A percentile compares a stretch with the other conserved stretches of the same genome.
Conservation (phyloP, 177 flowering plant genomes). For the Tripterygium wilfordii region DNA sequence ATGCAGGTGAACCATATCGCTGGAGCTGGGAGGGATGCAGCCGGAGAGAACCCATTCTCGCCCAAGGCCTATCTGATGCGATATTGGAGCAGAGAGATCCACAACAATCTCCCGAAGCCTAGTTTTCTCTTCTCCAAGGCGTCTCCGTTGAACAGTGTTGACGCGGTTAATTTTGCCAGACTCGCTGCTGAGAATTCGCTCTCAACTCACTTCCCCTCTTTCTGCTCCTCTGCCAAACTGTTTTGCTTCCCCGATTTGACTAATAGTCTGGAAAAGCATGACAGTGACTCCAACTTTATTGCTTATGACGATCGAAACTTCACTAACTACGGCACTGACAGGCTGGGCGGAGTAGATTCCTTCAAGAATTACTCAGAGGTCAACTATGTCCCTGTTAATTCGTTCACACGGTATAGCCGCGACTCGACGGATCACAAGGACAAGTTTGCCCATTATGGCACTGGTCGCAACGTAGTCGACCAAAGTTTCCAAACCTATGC, state of each 20-base stretch:
- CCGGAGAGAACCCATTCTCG: constrained; percentile 44
- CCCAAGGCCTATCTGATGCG: constrained; percentile 38
- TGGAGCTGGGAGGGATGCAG: too few species aligned
- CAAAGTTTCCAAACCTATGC: constrained; percentile 39
- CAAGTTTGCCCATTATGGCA: constrained; percentile 28
- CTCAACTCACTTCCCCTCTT: constrained; percentile 26
- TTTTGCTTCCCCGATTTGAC: constrained; percentile 50
- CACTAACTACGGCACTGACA: constrained; percentile 41
- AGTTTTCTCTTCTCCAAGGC: constrained; percentile 41
- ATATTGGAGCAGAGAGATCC: constrained; percentile 51
- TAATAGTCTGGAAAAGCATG: constrained; percentile 35
- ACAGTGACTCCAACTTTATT: constrained; percentile 19
- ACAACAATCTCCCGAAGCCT: constrained; percentile 20
- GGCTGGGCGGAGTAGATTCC: constrained; percentile 26
- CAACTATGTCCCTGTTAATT: constrained; percentile 20
- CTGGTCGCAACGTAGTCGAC: constrained; percentile 29
- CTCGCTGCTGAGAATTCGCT: constrained; percentile 36
- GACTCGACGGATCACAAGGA: constrained; percentile 30
- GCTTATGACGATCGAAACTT: constrained; percentile 32
- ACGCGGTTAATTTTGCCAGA: constrained; percentile 35
- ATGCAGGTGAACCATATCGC: too few species aligned
- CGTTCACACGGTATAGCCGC: constrained; percentile 45
- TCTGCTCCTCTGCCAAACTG: constrained; percentile 42
- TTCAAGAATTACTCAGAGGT: constrained; percentile 34
- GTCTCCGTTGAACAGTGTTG: constrained; percentile 41